Evolutionary conservation across 1,284 basidiomycete genomes (phyloP).

Genomic region (Leccinum brunneo-olivaceum): DNA sequence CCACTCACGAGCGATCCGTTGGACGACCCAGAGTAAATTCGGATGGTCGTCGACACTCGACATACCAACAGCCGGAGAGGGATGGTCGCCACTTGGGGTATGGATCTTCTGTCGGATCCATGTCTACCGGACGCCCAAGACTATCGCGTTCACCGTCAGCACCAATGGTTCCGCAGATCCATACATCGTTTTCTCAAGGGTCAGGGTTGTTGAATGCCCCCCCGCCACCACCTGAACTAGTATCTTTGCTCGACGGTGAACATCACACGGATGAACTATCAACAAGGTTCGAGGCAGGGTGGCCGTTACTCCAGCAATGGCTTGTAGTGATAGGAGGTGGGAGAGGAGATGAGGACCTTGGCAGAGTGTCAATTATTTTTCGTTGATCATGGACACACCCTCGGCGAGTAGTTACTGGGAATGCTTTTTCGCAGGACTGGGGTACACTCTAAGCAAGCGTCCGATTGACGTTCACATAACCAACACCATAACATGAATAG

Average conservation of each 20-base stretch:
- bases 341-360: slow-evolving; percentile 41
- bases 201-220: slow-evolving; percentile 13
- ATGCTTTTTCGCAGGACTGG: neutral
- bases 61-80: slow-evolving; percentile 25
- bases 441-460: slow-evolving; percentile 46
- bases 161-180: slow-evolving; percentile 29
- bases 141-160: slow-evolving; percentile 40
- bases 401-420: neutral
- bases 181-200: slow-evolving; percentile 26
- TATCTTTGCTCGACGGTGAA: slow-evolving; percentile 71
- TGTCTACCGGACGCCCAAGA: slow-evolving; percentile 38
- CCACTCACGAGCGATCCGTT: slow-evolving; percentile 14
- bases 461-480: slow-evolving; percentile 72
- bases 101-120: slow-evolving; percentile 20
- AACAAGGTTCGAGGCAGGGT: slow-evolving; percentile 74
- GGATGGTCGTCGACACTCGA: slow-evolving; percentile 23
- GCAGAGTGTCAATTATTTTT: slow-evolving; percentile 48
- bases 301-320: slow-evolving; percentile 78
- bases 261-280: slow-evolving; percentile 91
- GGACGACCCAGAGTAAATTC: slow-evolving; percentile 28
- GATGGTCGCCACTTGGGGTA: slow-evolving; percentile 20
- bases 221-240: slow-evolving; percentile 48
- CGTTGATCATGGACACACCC: too few relatives aligned
- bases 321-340: slow-evolving; percentile 59
- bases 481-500: slow-evolving; percentile 75